Evolutionary conservation across 305 asterid species (phyloP).

Genomic region (Stenogyne calaminthoides): DNA sequence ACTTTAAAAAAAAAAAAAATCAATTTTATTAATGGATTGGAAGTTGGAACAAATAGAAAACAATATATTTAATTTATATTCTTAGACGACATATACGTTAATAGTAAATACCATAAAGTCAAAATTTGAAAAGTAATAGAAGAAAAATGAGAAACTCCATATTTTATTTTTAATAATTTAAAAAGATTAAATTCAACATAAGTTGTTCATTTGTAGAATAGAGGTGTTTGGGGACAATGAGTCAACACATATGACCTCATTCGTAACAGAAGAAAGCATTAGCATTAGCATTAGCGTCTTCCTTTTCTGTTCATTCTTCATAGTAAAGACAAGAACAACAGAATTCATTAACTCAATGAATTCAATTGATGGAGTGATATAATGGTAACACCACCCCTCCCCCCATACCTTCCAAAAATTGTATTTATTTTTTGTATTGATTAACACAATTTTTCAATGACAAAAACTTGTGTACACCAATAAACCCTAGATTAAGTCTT

Average conservation of each 20-base stretch:
- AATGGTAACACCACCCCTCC: not conserved
- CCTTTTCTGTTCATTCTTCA: slow-evolving; percentile 15
- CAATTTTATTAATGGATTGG: too few species aligned
- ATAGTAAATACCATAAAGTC: not conserved
- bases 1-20: too few species aligned
- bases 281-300: slow-evolving; percentile 14
- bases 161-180: not conserved
- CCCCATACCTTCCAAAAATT: not conserved
- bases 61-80: too few species aligned
- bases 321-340: slow-evolving; percentile 9
- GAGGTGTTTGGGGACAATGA: not conserved
- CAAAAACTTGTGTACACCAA: too few species aligned
- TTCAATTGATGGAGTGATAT: slow-evolving; percentile 21
- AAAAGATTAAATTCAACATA: too few species aligned
- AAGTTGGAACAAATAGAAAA: too few species aligned
- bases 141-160: not conserved
- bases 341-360: slow-evolving; percentile 13
- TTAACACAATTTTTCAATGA: not conserved
- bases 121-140: not conserved
- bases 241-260: slow-evolving; percentile 29
- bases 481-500: too few species aligned
- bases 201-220: not conserved
- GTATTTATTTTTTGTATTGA: not conserved
- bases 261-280: slow-evolving; percentile 12
- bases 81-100: too few species aligned